A percentile compares a stretch with the other conserved stretches of the same genome.
Evolutionary conservation across 768 basidiomycete species (phyloP).

Genomic region (Pulveroboletus ravenelii): DNA sequence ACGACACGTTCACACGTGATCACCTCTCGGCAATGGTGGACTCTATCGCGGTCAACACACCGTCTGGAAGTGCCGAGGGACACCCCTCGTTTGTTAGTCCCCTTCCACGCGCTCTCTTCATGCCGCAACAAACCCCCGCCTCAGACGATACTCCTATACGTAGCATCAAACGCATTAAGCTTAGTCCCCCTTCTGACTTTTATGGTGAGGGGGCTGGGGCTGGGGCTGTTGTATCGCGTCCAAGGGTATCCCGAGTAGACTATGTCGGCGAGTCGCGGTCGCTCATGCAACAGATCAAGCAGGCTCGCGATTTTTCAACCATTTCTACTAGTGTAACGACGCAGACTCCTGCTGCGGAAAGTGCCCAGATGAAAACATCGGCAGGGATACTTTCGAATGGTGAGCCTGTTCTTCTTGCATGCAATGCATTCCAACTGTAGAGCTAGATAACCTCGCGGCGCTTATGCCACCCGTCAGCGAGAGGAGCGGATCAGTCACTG

Average conservation of each 20-base stretch:
- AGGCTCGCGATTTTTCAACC: constrained; percentile 73
- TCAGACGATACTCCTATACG: constrained; percentile 50
- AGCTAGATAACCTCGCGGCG: constrained; percentile 8
- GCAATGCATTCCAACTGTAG: not conserved
- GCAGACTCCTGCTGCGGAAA: constrained; percentile 22
- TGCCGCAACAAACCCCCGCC: constrained; percentile 42
- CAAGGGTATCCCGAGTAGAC: constrained; percentile 48
- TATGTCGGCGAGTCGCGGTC: constrained; percentile 75
- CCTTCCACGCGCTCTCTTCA: constrained; percentile 39
- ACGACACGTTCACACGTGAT: constrained; percentile 94
- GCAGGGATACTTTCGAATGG: constrained; percentile 4
- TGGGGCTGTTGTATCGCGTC: constrained; percentile 46
- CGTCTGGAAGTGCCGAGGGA: constrained; percentile 48
- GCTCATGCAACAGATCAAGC: constrained; percentile 77
- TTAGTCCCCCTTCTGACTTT: constrained; percentile 64
- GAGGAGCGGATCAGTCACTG: constrained; percentile 20
- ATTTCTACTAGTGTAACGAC: constrained; percentile 56
- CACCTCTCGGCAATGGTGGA: constrained; percentile 93
- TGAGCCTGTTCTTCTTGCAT: constrained; percentile 6
- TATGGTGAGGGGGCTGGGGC: constrained; percentile 48
- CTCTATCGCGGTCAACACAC: constrained; percentile 81
- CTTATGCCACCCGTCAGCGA: constrained; percentile 14
- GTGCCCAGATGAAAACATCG: constrained; percentile 4
- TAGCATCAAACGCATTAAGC: constrained; percentile 75
- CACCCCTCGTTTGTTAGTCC: constrained; percentile 45